Conservation (phyloP, 768 basidiomycete genomes). For the Pholiota conissans region DNA sequence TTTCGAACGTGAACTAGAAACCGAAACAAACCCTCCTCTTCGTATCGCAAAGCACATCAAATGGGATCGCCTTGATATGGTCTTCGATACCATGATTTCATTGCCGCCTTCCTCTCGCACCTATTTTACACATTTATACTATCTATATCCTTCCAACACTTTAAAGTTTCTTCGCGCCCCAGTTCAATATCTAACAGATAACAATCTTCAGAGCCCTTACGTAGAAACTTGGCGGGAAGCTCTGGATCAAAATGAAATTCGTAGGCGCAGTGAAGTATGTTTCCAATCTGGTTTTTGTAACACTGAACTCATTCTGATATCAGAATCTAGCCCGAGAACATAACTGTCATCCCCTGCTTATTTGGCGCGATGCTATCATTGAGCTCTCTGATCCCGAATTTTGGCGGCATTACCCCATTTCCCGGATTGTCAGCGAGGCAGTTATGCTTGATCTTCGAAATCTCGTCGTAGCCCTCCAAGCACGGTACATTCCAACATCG, state of each 20-base stretch:
- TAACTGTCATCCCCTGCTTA: constrained; percentile 70
- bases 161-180: constrained; percentile 78
- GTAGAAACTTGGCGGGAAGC: constrained; percentile 69
- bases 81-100: constrained; percentile 54
- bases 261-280: constrained; percentile 70
- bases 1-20: constrained; percentile 41
- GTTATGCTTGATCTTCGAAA: constrained; percentile 67
- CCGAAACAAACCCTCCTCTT: constrained; percentile 36
- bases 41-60: constrained; percentile 53
- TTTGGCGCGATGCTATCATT: constrained; percentile 60
- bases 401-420: constrained; percentile 66
- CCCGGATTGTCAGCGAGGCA: constrained; percentile 66
- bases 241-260: constrained; percentile 67
- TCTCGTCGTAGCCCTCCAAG: constrained; percentile 48
- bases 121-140: constrained; percentile 82
- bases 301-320: neutral
- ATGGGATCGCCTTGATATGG: constrained; percentile 68
- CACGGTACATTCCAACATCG: constrained; percentile 24
- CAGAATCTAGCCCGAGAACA: constrained; percentile 72
- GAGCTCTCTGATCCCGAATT: constrained; percentile 66
- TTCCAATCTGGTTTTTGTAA: neutral
- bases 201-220: constrained; percentile 56
- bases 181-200: constrained; percentile 57
- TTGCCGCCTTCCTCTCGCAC: constrained; percentile 58
- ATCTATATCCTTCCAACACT: constrained; percentile 88